These are phyloP conservation scores for Ophiostoma himal-ulmi DNA, from an alignment of 2,329 filamentous ascomycete species.

Conservation along the genomic window DNA sequence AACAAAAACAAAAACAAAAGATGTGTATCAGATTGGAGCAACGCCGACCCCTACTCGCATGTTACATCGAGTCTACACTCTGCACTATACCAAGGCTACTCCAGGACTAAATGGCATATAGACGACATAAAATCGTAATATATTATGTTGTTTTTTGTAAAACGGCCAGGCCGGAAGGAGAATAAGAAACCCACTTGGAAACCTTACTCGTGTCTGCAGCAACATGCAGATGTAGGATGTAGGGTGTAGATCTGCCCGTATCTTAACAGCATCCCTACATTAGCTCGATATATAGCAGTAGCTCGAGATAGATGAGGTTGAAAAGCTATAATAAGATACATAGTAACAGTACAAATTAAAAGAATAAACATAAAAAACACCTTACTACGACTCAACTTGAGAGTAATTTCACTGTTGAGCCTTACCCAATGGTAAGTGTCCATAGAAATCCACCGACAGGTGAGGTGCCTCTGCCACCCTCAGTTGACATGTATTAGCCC, in stretches of 20 bases:
- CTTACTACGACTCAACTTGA: too few species aligned
- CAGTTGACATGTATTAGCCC: too few species aligned
- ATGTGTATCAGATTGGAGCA: not conserved
- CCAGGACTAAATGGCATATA: not conserved
- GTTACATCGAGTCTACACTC: not conserved
- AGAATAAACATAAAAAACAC: too few species aligned
- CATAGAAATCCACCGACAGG: too few species aligned
- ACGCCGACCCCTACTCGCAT: not conserved
- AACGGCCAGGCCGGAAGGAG: not conserved
- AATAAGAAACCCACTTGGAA: too few species aligned
- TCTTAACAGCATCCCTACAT: not conserved
- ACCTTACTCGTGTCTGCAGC: not conserved
- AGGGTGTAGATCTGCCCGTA: conserved; percentile 1
- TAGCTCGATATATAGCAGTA: not conserved
- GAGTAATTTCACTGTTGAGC: too few species aligned
- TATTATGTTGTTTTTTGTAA: not conserved
- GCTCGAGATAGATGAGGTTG: not conserved
- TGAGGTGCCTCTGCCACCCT: too few species aligned
- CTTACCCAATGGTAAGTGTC: too few species aligned
- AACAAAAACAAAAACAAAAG: not conserved
- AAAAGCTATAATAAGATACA: too few species aligned
- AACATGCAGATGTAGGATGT: not conserved
- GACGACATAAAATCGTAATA: not conserved
- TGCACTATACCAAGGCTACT: not conserved
- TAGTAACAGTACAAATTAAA: too few species aligned